A percentile compares a stretch with the other conserved stretches of the same genome.
Conservation (phyloP, 306 rosid genomes). For the Castanea crenata region DNA sequence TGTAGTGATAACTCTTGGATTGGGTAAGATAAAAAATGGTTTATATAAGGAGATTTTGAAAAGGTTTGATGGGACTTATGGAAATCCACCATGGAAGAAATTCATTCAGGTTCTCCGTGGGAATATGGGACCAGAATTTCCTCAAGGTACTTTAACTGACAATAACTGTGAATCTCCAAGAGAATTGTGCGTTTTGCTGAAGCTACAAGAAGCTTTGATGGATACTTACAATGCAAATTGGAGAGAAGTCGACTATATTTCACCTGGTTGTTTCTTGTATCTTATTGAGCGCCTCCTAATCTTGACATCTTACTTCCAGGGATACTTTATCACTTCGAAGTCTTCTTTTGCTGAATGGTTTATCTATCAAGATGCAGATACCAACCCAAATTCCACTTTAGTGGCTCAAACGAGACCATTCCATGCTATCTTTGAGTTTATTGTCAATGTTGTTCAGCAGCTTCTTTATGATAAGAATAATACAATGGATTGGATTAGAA, state of each 20-base stretch:
- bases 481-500: slow-evolving; percentile 40
- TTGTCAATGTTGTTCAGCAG: not conserved
- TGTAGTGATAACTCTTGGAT: slow-evolving; percentile 47
- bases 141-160: not conserved
- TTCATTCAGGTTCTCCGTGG: no score
- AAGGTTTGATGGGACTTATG: no score
- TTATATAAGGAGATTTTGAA: slow-evolving; percentile 8
- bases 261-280: slow-evolving; percentile 65
- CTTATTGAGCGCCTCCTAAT: slow-evolving; percentile 67
- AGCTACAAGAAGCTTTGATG: slow-evolving; percentile 35
- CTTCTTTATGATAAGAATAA: slow-evolving; percentile 13
- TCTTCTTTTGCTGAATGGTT: slow-evolving; percentile 70
- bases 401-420: not conserved
- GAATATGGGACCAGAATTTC: no score
- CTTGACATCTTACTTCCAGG: slow-evolving; percentile 23
- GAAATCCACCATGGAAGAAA: no score
- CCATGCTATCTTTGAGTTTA: slow-evolving; percentile 11
- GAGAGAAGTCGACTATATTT: slow-evolving; percentile 35
- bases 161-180: not conserved
- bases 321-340: slow-evolving; percentile 47
- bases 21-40: slow-evolving; percentile 19
- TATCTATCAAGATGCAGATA: slow-evolving; percentile 26
- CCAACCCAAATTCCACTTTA: slow-evolving; percentile 14
- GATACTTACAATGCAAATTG: slow-evolving; percentile 39
- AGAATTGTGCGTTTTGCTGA: not conserved